Evolutionary conservation across 2,329 filamentous ascomycete species (phyloP), one percentile per base, ranked within the genome.

Genomic region (Nannizziopsis barbatae): DNA sequence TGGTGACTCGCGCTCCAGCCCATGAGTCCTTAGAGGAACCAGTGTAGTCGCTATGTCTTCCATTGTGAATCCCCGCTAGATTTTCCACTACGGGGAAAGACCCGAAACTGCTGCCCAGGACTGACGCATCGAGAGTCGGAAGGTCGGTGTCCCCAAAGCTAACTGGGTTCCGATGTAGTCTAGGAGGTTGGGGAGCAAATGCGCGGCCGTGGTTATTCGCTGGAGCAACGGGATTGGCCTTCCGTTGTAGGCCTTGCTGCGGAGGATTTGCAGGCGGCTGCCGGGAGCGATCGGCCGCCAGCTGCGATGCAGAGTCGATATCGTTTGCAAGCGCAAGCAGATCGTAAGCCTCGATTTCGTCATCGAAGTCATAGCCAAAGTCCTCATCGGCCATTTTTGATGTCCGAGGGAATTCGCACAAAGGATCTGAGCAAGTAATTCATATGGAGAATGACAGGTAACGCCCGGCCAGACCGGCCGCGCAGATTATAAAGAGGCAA

Each of bases 361-460:
- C 70, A 56, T 71, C 66, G 52, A 64, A 65, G 52, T 71, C 70
- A 50, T 68, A 71, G 60, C 71, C 71, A 57, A 65, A 65, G 50
- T 70, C 68, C 60, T 71, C 64, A 53, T 60, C 60, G 62, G 70
- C 70, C 47, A 47, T 48, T n/a, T 37, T 50, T 17, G 27, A 27
- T 14, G 37, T 17, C 11, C 30, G 17, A 41, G 27, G 12, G 20
- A n/a, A 15, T 17, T 18, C 27, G 38, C 38, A 27, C 37, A 20
- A 42, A 33, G 36, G 15, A 38, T 5, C 5, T 7, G 8, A 12
- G 45, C 6, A 38, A 17, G 30, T 20, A 31, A 47, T 47, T 47
- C 45, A 47, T 47, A 22, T 35, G 45, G 22, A 47, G 17, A 32
- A 18, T 14, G 22, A 20, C n/a, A 7, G 2, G 3, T 2, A 27